Base-by-base conservation (phyloP, 352 stramenopile species). In the Phytopythium litorale region DNA sequence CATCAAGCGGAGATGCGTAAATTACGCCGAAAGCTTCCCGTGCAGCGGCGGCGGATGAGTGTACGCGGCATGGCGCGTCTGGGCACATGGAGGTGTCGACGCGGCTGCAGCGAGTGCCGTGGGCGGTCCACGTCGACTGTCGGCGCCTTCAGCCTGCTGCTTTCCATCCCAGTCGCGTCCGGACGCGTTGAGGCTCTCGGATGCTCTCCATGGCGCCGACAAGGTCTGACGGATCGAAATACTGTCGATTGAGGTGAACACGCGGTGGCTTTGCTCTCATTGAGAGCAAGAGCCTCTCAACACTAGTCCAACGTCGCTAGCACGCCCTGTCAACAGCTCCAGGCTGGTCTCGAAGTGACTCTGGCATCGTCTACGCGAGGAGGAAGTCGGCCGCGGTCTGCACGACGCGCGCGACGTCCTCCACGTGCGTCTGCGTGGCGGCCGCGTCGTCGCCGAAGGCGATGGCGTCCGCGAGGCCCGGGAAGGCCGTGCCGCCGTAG, bases 341-440 rank as follows among this genome's bases (percentile, higher is more conserved):
- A 32, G 28, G 28, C 28, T 32, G 28, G 28, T 32, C 28, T 32
- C 28, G 3, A 4, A 32, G 3, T 9, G 8, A 40, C 35, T 40
- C 35, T 11, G 9, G 7, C 8, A 6, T 2, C 35, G 8, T 38
- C 48, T n/a, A 54, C 21, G 46, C 57, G n/a, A 59, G 18, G 6
- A 66, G 32, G 45, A 66, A 66, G 2, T 33, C 33, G 7, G 38
- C 45, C 7, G 60, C 60, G n/a, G 12, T 13, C 2, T 25, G 16
- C n/a, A 66, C 51, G 21, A 66, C 51, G 15, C 15, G 7, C 5
- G 52, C 42, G 28, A 66, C n/a, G 15, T 70, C 62, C 23, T 75
- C 43, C 6, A 75, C 68, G 37, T 75, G 60, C 40, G 11, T 19
- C 43, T 66, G 60, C 8, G 55, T 56, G 13, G 53, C 21, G 7